Percentiles rank a stretch among this genome's conserved stretches.
Evolutionary conservation across 148 eudicot genomes (phyloP).

Genomic region (Rheum nobile): DNA sequence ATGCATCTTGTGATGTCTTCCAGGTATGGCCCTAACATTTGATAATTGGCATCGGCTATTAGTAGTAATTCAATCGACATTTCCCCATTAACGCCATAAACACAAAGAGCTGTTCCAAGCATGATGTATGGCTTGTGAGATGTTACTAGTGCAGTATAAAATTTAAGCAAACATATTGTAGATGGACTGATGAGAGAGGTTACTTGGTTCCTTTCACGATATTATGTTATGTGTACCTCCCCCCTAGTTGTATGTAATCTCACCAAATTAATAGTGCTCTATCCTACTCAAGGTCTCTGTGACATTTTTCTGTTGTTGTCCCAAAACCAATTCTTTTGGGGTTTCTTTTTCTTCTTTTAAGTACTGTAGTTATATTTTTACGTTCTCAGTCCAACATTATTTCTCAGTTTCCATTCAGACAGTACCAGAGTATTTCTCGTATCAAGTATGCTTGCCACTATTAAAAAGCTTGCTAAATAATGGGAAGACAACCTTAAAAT

Average conservation of each 20-base stretch:
- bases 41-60: background rate
- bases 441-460: background rate
- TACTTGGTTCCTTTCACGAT: background rate
- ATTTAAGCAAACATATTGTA: background rate
- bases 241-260: background rate
- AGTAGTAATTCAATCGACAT: background rate
- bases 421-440: background rate
- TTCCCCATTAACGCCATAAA: background rate
- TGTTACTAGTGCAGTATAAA: background rate
- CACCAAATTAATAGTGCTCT: background rate
- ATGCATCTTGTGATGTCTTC: conserved; percentile 94
- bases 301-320: no score
- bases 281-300: background rate
- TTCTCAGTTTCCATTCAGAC: background rate
- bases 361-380: background rate
- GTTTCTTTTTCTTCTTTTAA: background rate
- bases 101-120: background rate
- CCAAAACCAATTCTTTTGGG: background rate
- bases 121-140: background rate
- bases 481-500: background rate
- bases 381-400: background rate
- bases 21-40: conserved; percentile 34
- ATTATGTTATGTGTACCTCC: background rate
- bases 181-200: background rate
- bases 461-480: background rate